A percentile compares a stretch with the other conserved stretches of the same genome.
Evolutionary conservation across 1,139 yeast genomes (phyloP).

Genomic region (Yamadazyma trypodendri): DNA sequence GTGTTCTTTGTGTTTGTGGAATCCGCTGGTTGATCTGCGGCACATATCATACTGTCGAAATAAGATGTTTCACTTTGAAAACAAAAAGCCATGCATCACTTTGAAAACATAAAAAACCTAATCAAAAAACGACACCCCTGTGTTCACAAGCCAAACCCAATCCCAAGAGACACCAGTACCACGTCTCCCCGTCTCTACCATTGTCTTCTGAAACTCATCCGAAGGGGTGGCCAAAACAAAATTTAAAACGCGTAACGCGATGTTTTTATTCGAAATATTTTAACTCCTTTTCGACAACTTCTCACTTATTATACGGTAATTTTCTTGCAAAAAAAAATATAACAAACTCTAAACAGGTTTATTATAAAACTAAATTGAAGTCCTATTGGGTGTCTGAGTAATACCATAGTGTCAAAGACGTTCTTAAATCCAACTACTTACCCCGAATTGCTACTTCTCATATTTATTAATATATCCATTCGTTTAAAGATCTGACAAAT

Average conservation of each 20-base stretch:
- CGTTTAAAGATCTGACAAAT: slow-evolving; percentile 15
- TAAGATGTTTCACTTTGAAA: no score
- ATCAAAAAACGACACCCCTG: background rate
- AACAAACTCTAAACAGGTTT: background rate
- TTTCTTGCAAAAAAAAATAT: slow-evolving; percentile 1
- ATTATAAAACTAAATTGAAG: background rate
- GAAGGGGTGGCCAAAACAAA: slow-evolving; percentile 10
- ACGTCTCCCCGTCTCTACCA: background rate
- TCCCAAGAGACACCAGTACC: no score
- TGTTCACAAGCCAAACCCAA: no score
- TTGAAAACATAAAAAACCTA: no score
- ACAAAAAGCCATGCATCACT: no score
- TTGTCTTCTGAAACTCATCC: slow-evolving; percentile 7
- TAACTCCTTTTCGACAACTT: slow-evolving; percentile 18
- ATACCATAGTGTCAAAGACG: background rate
- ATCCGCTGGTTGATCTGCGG: no score
- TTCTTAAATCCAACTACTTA: background rate
- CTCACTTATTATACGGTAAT: slow-evolving; percentile 2
- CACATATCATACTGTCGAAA: no score
- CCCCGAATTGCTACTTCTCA: background rate
- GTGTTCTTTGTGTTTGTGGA: no score
- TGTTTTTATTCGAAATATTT: slow-evolving; percentile 9
- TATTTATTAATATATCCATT: background rate
- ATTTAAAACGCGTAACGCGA: slow-evolving; percentile 18
- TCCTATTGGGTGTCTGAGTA: no score